phyloP scores from a whole-genome alignment of 352 stramenopile species.

The Globisporangium barbulae region DNA sequence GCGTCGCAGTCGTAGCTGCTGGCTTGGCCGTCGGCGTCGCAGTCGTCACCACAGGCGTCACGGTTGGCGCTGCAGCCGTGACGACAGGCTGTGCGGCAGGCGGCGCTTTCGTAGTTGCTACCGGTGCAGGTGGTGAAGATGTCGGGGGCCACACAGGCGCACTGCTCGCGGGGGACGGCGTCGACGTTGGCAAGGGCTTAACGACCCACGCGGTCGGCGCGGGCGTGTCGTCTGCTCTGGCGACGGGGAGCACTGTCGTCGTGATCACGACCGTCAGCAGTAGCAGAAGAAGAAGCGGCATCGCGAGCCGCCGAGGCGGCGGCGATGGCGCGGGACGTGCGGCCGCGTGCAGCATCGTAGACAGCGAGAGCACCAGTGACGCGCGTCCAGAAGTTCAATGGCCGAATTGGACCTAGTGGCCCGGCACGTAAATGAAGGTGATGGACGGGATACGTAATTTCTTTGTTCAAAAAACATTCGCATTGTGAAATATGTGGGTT shows the following conservation, averaged over 20 bases:
- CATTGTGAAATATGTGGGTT: no score
- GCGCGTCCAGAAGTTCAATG: slow-evolving; percentile 5
- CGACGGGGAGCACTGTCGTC: not conserved
- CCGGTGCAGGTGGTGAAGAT: not conserved
- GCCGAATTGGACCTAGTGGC: not conserved
- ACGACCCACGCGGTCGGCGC: slow-evolving; percentile 6
- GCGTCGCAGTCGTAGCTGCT: slow-evolving; percentile 10
- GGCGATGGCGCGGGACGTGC: not conserved
- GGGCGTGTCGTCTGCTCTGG: not conserved
- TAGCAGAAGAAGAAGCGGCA: not conserved
- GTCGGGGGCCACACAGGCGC: not conserved
- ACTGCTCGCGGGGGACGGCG: not conserved
- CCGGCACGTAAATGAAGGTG: not conserved
- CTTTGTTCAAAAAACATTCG: no score
- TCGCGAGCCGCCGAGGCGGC: not conserved
- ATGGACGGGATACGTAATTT: not conserved
- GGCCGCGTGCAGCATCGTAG: slow-evolving; percentile 1
- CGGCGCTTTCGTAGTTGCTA: not conserved
- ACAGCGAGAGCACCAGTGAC: not conserved
- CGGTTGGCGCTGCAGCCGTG: slow-evolving; percentile 4
- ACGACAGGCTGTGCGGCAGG: not conserved
- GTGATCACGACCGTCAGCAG: not conserved
- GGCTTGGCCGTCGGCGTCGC: slow-evolving; percentile 12
- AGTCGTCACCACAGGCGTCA: not conserved
- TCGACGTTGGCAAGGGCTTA: not conserved